A percentile compares a stretch with the other conserved stretches of the same genome.
These are phyloP conservation scores for Porogramme epimiltina DNA, from an alignment of 1,284 basidiomycete genomes.

Conservation along the genomic window DNA sequence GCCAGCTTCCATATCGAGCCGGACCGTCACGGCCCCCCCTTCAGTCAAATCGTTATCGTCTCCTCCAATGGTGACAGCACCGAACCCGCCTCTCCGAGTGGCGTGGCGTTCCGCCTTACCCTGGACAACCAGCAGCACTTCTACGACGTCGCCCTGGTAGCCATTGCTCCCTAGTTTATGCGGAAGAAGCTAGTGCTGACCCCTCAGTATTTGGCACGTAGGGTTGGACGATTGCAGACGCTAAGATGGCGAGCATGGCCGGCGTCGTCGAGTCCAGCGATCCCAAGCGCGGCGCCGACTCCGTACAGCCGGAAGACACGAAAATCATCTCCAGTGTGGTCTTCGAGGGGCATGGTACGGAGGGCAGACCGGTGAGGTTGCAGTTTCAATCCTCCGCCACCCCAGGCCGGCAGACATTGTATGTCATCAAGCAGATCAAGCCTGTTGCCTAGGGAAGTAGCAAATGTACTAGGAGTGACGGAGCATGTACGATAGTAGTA, in stretches of 20 bases:
- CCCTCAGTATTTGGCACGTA: too few relatives aligned
- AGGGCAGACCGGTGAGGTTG: constrained; percentile 4
- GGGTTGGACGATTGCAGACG: constrained; percentile 10
- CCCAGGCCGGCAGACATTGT: constrained; percentile 1
- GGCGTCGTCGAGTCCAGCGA: constrained; percentile 4
- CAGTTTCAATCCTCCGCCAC: constrained; percentile 8
- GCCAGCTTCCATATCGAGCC: constrained; percentile 7
- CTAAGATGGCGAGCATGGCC: constrained; percentile 9
- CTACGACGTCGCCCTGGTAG: constrained; percentile 5
- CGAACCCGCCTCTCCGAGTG: constrained; percentile 1
- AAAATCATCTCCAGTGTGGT: neutral
- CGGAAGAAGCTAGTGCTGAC: too few relatives aligned
- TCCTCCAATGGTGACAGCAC: neutral
- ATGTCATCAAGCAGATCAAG: too few relatives aligned
- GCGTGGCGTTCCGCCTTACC: constrained; percentile 9
- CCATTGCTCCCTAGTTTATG: too few relatives aligned
- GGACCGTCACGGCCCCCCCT: constrained; percentile 1
- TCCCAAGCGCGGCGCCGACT: constrained; percentile 4
- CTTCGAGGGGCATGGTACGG: constrained; percentile 10
- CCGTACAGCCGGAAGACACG: neutral
- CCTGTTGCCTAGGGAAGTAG: too few relatives aligned
- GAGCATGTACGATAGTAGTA: too few relatives aligned
- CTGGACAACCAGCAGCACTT: constrained; percentile 9
- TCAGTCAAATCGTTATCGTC: constrained; percentile 6
- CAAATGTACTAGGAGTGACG: too few relatives aligned